phyloP scores from a whole-genome alignment of 805 yeast genomes.

The Yarrowia bubula region DNA sequence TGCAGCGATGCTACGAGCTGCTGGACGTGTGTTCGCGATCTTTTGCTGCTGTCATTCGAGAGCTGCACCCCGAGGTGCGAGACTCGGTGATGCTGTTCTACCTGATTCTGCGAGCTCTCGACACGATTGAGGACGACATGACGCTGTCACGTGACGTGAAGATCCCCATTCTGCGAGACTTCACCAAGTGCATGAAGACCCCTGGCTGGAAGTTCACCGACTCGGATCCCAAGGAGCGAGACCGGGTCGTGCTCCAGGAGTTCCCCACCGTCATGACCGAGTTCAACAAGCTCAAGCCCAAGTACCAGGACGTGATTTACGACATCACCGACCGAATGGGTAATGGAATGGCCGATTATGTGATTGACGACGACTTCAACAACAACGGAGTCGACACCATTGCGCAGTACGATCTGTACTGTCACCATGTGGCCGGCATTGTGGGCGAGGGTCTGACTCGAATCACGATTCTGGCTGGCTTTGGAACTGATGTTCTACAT shows the following conservation, averaged over 20 bases:
- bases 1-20: constrained; percentile 65
- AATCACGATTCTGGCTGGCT: constrained; percentile 70
- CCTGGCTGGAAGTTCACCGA: constrained; percentile 82
- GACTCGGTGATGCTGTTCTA: constrained; percentile 79
- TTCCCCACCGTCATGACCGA: constrained; percentile 69
- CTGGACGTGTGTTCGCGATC: constrained; percentile 77
- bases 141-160: constrained; percentile 68
- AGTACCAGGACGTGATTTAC: constrained; percentile 72
- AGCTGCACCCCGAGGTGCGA: constrained; percentile 85
- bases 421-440: constrained; percentile 96
- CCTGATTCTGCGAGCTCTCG: constrained; percentile 82
- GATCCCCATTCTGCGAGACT: constrained; percentile 67
- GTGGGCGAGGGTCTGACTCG: constrained; percentile 95
- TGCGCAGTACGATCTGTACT: constrained; percentile 82
- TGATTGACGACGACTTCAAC: constrained; percentile 65
- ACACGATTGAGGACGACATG: constrained; percentile 96
- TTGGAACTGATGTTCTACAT: constrained; percentile 55
- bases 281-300: constrained; percentile 68
- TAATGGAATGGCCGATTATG: constrained; percentile 95
- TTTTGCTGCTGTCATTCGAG: constrained; percentile 89
- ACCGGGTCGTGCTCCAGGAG: constrained; percentile 74
- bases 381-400: constrained; percentile 79
- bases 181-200: constrained; percentile 59
- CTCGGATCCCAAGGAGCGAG: constrained; percentile 69
- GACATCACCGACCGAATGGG: constrained; percentile 88